Conservation (phyloP, 2,329 filamentous ascomycete genomes). For the Phialophora tarda region DNA sequence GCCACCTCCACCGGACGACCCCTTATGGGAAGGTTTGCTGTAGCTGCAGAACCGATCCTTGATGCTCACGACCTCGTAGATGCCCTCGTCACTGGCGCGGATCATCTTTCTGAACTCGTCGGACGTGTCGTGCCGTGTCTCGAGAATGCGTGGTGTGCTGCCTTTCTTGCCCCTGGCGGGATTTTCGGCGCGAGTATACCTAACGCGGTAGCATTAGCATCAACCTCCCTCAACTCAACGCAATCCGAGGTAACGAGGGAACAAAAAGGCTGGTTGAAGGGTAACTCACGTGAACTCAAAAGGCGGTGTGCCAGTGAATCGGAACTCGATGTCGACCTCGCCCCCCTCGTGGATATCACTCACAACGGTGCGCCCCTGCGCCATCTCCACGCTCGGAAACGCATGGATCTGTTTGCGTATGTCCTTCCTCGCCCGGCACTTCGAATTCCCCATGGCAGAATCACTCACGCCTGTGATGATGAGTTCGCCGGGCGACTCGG, state of each 20-base stretch:
- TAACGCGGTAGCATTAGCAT: slow-evolving; percentile 39
- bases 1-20: slow-evolving; percentile 15
- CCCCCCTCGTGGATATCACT: slow-evolving; percentile 97
- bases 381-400: slow-evolving; percentile 88
- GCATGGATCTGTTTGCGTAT: slow-evolving; percentile 86
- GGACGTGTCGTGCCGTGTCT: slow-evolving; percentile 86
- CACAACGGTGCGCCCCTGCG: slow-evolving; percentile 76
- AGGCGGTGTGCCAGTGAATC: slow-evolving; percentile 92
- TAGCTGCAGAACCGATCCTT: slow-evolving; percentile 93
- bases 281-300: slow-evolving; percentile 81
- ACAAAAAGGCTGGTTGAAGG: background rate
- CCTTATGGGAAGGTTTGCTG: slow-evolving; percentile 65
- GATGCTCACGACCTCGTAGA: slow-evolving; percentile 95
- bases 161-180: slow-evolving; percentile 59
- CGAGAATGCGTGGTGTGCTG: slow-evolving; percentile 73
- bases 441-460: slow-evolving; percentile 64
- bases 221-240: background rate
- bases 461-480: slow-evolving; percentile 86
- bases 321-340: slow-evolving; percentile 89
- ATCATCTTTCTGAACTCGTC: slow-evolving; percentile 81
- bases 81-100: slow-evolving; percentile 88
- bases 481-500: slow-evolving; percentile 88
- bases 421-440: slow-evolving; percentile 80
- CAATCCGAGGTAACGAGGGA: background rate
- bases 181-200: slow-evolving; percentile 87